A percentile compares a stretch with the other conserved stretches of the same genome.
phyloP scores from a whole-genome alignment of 345 rosid species.

The Brassica nigra region DNA sequence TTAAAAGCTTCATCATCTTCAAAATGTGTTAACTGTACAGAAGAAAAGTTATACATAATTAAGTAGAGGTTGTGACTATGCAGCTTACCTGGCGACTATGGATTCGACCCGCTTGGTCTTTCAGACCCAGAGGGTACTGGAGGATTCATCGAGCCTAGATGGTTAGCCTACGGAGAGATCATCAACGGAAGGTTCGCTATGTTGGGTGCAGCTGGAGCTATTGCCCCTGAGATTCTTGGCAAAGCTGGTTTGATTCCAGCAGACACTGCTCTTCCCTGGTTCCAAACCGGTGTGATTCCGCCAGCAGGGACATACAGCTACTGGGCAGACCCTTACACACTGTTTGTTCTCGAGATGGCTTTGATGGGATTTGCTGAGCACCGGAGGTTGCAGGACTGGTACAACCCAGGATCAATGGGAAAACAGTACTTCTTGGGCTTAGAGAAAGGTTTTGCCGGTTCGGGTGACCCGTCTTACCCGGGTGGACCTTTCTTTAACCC shows the following conservation, averaged over 20 bases:
- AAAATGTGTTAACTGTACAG: background rate
- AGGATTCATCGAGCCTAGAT: constrained; percentile 91
- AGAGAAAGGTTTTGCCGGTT: constrained; percentile 82
- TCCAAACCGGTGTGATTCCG: constrained; percentile 93
- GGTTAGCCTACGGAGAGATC: constrained; percentile 95
- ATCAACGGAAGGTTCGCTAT: constrained; percentile 86
- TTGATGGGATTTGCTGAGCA: constrained; percentile 98
- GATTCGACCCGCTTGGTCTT: constrained; percentile 94
- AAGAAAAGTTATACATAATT: background rate
- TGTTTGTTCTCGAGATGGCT: constrained; percentile 89
- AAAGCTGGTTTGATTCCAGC: constrained; percentile 75
- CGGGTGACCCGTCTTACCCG: constrained; percentile 83
- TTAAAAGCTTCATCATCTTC: background rate
- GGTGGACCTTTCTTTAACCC: constrained; percentile 98
- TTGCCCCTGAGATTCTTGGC: constrained; percentile 91
- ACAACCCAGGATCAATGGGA: constrained; percentile 86
- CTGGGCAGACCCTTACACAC: constrained; percentile 95
- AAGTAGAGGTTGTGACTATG: constrained; percentile 14
- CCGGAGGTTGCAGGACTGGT: constrained; percentile 92
- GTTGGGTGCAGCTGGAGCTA: constrained; percentile 80
- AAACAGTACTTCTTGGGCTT: constrained; percentile 90
- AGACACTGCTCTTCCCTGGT: constrained; percentile 96
- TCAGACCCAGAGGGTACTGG: constrained; percentile 98
- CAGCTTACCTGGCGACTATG: constrained; percentile 94
- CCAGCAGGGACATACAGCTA: constrained; percentile 92